Base-by-base conservation (phyloP, 148 eudicot species). In the Beta vulgaris region DNA sequence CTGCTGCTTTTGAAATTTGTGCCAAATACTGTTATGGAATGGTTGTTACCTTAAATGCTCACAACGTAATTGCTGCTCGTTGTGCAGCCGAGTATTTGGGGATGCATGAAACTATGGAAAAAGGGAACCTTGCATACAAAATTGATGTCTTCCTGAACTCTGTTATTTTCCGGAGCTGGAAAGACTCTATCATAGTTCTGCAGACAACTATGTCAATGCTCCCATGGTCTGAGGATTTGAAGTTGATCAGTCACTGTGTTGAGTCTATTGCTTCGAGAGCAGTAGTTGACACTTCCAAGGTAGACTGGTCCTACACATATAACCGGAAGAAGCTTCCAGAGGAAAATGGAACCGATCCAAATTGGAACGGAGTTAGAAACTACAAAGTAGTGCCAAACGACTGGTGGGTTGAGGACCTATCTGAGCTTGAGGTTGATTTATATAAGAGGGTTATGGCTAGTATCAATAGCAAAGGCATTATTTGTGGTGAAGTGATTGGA, bases 371-470 rank as follows among this genome's bases (percentile, higher is more conserved):
- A 71, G 83, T 85, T 36, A 80, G 85, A 77, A 82, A 74, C 79
- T 80, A 87, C 74, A 79, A 71, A 72, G 74, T 69, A 26, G 89
- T 92, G 35, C 99, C 99, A 3, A 86, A 74, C 31, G 97, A 95
- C 68, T 95, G 99, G 99, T 95, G 97, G 97, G 96, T 88, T 44
- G 97, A 95, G 88, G 99, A 95, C 75, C 80, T 95, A 70, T 87
- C 90, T 75, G 97, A 90, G 84, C 93, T 95, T 64, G 99, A 89
- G 65, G 77, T 87, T 73, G 91, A 85, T 74, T 77, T 87, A 31
- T 95, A 88, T 66, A 81, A 84, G 67, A 87, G 81, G 62, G 89
- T 92, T 7, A 84, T 95, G 2, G 39, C 62, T 21, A 80, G 79
- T 32, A 89, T 95, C 44, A 89, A 84, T 78, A 85, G 55, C 62